Base-by-base conservation (phyloP, 2,329 filamentous ascomycete genomes). In the Phyllosticta capitalensis region DNA sequence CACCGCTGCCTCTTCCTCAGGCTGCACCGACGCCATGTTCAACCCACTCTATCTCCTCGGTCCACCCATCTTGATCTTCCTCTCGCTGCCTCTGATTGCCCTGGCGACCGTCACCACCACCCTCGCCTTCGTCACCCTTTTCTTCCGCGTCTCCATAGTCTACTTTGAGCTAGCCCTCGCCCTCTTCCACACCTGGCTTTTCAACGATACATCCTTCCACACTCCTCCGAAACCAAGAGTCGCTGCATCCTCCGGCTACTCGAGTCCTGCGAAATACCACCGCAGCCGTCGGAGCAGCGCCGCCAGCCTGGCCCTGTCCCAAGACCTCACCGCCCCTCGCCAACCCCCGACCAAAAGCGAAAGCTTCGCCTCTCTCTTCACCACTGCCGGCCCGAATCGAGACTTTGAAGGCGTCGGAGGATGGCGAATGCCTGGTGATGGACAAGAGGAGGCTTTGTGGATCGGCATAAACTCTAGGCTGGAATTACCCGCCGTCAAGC, bases 361-460 rank as follows among this genome's bases (percentile, higher is more conserved):
- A 2, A 71, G 69, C 0, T 69, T 73, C 53, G 68, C 69, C 14
- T 67, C 67, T 1, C 64, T 76, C 28, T 57, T 74, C 24, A 67
- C 68, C 24, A 67, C 66, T 24, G 67, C 67, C 52, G 68, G 69
- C 12, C 55, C 68, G 3, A 68, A 68, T 12, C 66, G 74, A 33
- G 75, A 77, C 62, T 77, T 72, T 55, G 75, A 78, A 60, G 74
- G 74, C 56, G 71, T 77, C 1, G 75, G 75, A 24, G 75, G 75
- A 1, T 74, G 71, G 71, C 65, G 71, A 52, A 66, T 72, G 17
- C 62, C 70, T 3, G 69, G 68, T 12, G 70, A 70, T 24, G 70
- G 72, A 1, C 73, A 75, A 5, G 75, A 77, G 51, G 74, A 76
- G 63, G 75, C 74, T 2, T 56, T 75, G 12, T 78, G 75, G 75